Evolutionary conservation across 352 stramenopile genomes (phyloP).

Genomic region (Pythium pyrilobum): DNA sequence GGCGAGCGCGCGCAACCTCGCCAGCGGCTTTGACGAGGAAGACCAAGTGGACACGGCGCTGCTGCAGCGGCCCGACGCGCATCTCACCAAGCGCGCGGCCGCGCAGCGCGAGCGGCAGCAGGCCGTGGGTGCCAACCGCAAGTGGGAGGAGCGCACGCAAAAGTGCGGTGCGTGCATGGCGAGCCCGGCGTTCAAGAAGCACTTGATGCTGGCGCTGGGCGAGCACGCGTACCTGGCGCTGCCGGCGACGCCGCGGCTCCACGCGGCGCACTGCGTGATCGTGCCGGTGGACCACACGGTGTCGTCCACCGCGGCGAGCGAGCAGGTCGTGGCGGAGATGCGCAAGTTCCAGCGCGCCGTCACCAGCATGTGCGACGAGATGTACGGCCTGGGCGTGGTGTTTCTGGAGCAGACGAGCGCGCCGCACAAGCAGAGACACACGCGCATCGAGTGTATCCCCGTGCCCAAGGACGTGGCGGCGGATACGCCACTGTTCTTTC

Average conservation of each 20-base stretch:
- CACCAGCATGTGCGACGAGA: constrained; percentile 42
- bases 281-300: constrained; percentile 65
- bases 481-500: constrained; percentile 77
- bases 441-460: constrained; percentile 75
- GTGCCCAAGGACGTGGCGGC: constrained; percentile 51
- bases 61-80: constrained; percentile 35
- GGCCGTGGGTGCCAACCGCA: constrained; percentile 54
- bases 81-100: constrained; percentile 55
- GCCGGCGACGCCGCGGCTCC: constrained; percentile 46
- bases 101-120: constrained; percentile 44
- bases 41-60: constrained; percentile 70
- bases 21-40: constrained; percentile 81
- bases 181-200: constrained; percentile 72
- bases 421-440: constrained; percentile 57
- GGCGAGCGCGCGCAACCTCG: constrained; percentile 49
- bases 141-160: constrained; percentile 59
- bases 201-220: constrained; percentile 73
- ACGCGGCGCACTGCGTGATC: constrained; percentile 67
- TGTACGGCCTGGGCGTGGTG: constrained; percentile 54
- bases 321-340: constrained; percentile 63
- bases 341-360: constrained; percentile 60
- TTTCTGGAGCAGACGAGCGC: constrained; percentile 79
- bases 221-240: constrained; percentile 72
- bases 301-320: constrained; percentile 50
- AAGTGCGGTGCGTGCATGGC: constrained; percentile 69